phyloP scores from a whole-genome alignment of 31 red algal species.

The Odonthalia washingtoniensis region DNA sequence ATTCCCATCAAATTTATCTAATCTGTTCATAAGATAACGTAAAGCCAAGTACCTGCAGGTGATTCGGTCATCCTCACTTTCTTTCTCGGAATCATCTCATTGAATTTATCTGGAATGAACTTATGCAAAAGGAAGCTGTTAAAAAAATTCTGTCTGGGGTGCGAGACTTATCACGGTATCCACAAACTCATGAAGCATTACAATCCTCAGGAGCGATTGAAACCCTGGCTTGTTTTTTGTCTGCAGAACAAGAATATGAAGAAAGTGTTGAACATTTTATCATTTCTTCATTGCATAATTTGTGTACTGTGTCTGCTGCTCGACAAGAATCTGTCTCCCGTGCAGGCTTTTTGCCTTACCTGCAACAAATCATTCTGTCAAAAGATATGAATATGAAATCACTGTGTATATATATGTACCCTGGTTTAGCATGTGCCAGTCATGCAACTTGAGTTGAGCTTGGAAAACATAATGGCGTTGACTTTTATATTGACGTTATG shows the following conservation, averaged over 20 bases:
- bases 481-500: constrained; percentile 78
- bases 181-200: constrained; percentile 76
- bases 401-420: constrained; percentile 82
- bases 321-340: constrained; percentile 76
- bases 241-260: constrained; percentile 27
- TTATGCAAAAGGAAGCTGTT: constrained; percentile 46
- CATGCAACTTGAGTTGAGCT: constrained; percentile 58
- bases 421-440: constrained; percentile 72
- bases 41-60: no score
- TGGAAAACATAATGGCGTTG: constrained; percentile 66
- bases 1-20: no score
- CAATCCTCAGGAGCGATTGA: constrained; percentile 65
- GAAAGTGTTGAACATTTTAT: constrained; percentile 69
- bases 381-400: constrained; percentile 78
- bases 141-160: constrained; percentile 70
- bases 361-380: constrained; percentile 69
- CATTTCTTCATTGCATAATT: constrained; percentile 77
- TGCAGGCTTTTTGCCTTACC: constrained; percentile 83
- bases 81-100: no score
- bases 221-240: constrained; percentile 68
- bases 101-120: constrained; percentile 50
- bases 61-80: no score
- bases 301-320: constrained; percentile 76
- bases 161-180: constrained; percentile 83
- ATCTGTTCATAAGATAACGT: no score